These are phyloP conservation scores for Cystobasidium pallidum DNA, from an alignment of 1,284 basidiomycete species.

Conservation along the genomic window DNA sequence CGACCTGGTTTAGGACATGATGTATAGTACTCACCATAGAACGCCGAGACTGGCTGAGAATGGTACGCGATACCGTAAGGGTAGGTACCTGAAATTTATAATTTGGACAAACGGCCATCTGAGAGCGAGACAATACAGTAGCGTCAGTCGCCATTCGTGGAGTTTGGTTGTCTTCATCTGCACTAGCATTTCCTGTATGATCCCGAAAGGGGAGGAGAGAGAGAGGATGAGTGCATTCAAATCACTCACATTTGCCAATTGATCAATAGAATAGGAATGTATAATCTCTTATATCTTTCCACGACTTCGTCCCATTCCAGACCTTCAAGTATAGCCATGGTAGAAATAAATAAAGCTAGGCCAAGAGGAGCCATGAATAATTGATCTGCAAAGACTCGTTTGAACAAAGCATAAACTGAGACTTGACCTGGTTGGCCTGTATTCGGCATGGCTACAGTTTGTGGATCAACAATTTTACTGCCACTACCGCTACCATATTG, in stretches of 20 bases:
- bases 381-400: conserved; percentile 42
- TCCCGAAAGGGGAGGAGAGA: not conserved
- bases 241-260: conserved; percentile 42
- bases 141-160: not conserved
- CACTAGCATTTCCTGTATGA: no score
- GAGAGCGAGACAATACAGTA: not conserved
- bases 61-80: conserved; percentile 38
- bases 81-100: conserved; percentile 42
- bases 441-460: conserved; percentile 37
- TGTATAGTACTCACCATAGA: conserved; percentile 40
- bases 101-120: conserved; percentile 41
- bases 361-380: conserved; percentile 43
- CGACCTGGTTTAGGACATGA: no score
- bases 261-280: conserved; percentile 28
- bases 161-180: no score
- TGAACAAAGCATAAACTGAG: conserved; percentile 26
- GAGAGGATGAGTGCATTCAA: not conserved
- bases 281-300: conserved; percentile 32
- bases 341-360: conserved; percentile 29
- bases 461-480: conserved; percentile 28
- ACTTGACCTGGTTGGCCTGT: conserved; percentile 40
- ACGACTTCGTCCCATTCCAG: conserved; percentile 32
- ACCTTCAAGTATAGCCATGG: conserved; percentile 38
- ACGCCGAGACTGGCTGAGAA: conserved; percentile 39
- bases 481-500: not conserved